Conservation (phyloP, 345 rosid genomes). For the Excoecaria agallocha region DNA sequence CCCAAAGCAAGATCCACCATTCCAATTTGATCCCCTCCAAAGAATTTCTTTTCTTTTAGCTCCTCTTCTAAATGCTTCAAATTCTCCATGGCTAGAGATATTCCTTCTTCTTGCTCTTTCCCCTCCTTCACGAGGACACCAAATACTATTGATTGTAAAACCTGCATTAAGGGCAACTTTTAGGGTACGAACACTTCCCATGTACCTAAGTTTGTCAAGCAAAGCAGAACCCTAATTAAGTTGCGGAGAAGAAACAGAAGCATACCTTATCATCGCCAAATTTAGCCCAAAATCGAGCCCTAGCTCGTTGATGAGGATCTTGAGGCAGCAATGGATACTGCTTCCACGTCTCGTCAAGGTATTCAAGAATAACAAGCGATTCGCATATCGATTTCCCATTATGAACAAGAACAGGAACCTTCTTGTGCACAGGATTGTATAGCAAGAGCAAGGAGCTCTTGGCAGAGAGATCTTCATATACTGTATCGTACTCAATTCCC, state of each 20-base stretch:
- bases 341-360: neutral
- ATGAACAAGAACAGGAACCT: slow-evolving; percentile 5
- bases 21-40: slow-evolving; percentile 18
- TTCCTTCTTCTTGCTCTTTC: slow-evolving; percentile 9
- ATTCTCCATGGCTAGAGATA: neutral
- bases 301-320: neutral
- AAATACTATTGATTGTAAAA: neutral
- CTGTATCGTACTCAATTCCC: neutral
- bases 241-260: neutral
- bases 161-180: neutral
- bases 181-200: no score
- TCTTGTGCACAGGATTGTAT: neutral
- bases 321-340: slow-evolving; percentile 2
- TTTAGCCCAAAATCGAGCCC: slow-evolving; percentile 1
- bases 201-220: no score
- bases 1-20: slow-evolving; percentile 16
- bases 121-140: neutral
- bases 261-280: slow-evolving; percentile 12
- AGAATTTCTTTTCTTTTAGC: slow-evolving; percentile 9
- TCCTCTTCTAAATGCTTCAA: slow-evolving; percentile 12
- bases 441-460: neutral
- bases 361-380: slow-evolving; percentile 2
- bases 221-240: no score
- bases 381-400: neutral
- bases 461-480: neutral